A percentile compares a stretch with the other conserved stretches of the same genome.
Evolutionary conservation across 257 asterid species (phyloP).

Genomic region (Plantago ovata): DNA sequence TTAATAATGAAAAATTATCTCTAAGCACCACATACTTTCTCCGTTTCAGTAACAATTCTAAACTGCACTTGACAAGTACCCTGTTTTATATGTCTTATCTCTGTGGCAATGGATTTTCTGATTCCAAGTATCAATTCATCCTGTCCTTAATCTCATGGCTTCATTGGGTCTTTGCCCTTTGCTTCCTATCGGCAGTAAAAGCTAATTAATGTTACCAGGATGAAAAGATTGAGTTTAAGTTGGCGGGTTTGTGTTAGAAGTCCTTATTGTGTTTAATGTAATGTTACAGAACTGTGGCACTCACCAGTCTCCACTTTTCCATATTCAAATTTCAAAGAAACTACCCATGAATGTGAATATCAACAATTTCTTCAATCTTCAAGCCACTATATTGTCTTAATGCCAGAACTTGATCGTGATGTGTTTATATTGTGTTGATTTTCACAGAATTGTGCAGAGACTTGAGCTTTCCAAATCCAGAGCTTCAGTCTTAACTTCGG

Average conservation of each 20-base stretch:
- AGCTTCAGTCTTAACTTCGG: constrained; percentile 97
- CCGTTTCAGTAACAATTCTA: too few relatives aligned
- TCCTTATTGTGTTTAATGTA: background rate
- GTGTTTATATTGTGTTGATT: constrained; percentile 7
- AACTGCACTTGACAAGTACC: too few relatives aligned
- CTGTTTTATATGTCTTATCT: too few relatives aligned
- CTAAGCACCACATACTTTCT: background rate
- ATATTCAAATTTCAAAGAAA: background rate
- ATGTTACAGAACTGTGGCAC: background rate
- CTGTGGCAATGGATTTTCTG: too few relatives aligned
- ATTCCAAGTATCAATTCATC: too few relatives aligned
- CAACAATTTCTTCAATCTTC: background rate
- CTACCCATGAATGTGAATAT: constrained; percentile 2
- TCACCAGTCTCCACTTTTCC: background rate
- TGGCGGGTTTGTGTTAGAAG: background rate
- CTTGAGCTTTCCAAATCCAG: constrained; percentile 93
- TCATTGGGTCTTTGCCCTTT: too few relatives aligned
- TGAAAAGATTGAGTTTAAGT: constrained; percentile 1
- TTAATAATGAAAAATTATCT: background rate
- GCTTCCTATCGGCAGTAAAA: background rate
- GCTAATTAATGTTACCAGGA: background rate
- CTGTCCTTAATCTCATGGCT: too few relatives aligned
- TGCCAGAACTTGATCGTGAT: constrained; percentile 11
- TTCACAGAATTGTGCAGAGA: constrained; percentile 84
- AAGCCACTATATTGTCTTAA: constrained; percentile 8